phyloP scores from a whole-genome alignment of 352 stramenopile species.

The Globisporangium sylvaticum region DNA sequence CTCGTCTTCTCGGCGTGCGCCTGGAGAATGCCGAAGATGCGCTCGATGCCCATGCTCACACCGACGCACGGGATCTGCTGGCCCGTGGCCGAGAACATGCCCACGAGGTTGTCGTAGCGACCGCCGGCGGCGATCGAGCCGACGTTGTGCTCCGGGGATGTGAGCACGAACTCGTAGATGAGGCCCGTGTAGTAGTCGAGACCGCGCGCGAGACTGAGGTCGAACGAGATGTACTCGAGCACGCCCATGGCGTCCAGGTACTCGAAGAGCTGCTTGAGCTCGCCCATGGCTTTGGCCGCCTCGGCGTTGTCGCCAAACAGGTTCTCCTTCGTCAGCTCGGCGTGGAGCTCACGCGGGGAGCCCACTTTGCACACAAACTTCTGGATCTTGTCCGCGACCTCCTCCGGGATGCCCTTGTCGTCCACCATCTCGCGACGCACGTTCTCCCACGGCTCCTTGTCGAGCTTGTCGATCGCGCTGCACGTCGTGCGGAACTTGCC shows the following conservation, averaged over 20 bases:
- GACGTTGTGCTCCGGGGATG: constrained; percentile 86
- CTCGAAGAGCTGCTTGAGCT: constrained; percentile 94
- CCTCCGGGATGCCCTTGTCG: constrained; percentile 92
- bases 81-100: constrained; percentile 94
- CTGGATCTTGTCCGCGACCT: constrained; percentile 94
- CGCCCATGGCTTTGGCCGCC: constrained; percentile 83
- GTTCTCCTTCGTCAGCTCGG: constrained; percentile 60
- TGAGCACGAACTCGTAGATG: constrained; percentile 99
- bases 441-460: constrained; percentile 95
- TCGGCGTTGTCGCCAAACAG: constrained; percentile 91
- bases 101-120: constrained; percentile 98
- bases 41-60: constrained; percentile 98
- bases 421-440: constrained; percentile 94
- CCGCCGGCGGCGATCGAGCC: constrained; percentile 97
- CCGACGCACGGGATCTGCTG: constrained; percentile 97
- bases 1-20: constrained; percentile 77
- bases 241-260: constrained; percentile 97
- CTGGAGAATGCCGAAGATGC: constrained; percentile 98
- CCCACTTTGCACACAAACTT: constrained; percentile 92
- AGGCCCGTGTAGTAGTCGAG: constrained; percentile 99
- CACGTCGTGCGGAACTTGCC: constrained; percentile 98
- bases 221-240: constrained; percentile 93
- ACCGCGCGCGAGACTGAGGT: constrained; percentile 95
- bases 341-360: constrained; percentile 83
- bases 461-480: constrained; percentile 98